These are phyloP conservation scores for Daldinia caldariorum DNA, from an alignment of 495 filamentous ascomycete genomes.

Conservation along the genomic window DNA sequence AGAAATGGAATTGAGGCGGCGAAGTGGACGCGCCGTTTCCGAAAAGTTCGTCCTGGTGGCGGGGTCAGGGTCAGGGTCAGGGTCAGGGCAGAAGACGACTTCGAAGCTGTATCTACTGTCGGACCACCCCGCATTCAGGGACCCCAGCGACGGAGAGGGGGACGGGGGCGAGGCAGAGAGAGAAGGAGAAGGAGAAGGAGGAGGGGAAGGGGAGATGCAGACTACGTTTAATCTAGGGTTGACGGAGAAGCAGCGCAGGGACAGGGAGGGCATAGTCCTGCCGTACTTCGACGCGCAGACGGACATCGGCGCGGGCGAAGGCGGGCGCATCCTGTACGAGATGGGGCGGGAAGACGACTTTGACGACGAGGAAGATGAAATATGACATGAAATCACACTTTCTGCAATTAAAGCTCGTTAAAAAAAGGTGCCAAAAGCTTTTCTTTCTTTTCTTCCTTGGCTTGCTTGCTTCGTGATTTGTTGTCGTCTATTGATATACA, in stretches of 20 bases:
- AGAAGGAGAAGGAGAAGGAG: no score
- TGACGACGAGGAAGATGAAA: constrained; percentile 98
- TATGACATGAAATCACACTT: constrained; percentile 57
- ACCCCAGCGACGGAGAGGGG: constrained; percentile 50
- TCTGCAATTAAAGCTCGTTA: background rate
- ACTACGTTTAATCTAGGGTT: constrained; percentile 85
- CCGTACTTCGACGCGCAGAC: constrained; percentile 97
- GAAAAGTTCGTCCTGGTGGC: constrained; percentile 79
- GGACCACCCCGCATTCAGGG: constrained; percentile 76
- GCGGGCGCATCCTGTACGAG: constrained; percentile 92
- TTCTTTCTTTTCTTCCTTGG: constrained; percentile 6
- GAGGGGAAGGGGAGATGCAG: constrained; percentile 62
- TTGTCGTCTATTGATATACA: constrained; percentile 45
- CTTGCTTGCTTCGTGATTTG: constrained; percentile 38
- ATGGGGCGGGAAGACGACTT: constrained; percentile 98
- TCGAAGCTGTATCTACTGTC: constrained; percentile 75
- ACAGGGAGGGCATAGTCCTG: constrained; percentile 86
- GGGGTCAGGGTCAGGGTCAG: constrained; percentile 35
- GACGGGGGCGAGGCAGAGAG: constrained; percentile 54
- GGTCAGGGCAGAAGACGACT: constrained; percentile 19
- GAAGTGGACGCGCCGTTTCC: constrained; percentile 77
- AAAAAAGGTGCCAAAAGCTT: background rate
- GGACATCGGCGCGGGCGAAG: constrained; percentile 76
- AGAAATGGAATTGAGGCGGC: constrained; percentile 84
- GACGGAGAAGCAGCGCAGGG: constrained; percentile 87